A percentile compares a stretch with the other conserved stretches of the same genome.
These are phyloP conservation scores for Acacia crassicarpa DNA, from an alignment of 306 rosid species.

Conservation along the genomic window DNA sequence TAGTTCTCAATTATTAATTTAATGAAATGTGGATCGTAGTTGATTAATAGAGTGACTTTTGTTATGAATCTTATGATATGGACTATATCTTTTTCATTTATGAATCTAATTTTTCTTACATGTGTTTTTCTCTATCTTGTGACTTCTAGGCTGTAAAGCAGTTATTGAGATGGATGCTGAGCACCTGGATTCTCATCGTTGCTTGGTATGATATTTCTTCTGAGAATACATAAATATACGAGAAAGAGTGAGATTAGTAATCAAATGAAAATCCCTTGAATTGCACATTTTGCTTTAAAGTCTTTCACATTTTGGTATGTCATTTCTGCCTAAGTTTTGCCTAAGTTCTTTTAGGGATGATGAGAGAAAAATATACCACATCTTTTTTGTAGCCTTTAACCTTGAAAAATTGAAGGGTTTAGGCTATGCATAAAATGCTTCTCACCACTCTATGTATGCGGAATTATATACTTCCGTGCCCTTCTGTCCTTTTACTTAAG, in stretches of 20 bases:
- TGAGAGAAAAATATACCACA: too few species aligned
- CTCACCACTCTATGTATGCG: too few species aligned
- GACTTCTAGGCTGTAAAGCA: constrained; percentile 82
- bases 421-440: too few species aligned
- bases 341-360: too few species aligned
- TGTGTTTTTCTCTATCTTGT: not conserved
- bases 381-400: too few species aligned
- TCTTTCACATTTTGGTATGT: too few species aligned
- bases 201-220: constrained; percentile 62
- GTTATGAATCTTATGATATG: constrained; percentile 1
- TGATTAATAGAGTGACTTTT: constrained; percentile 19
- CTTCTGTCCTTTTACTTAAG: too few species aligned
- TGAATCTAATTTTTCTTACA: not conserved
- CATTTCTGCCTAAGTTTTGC: too few species aligned
- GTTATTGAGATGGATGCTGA: constrained; percentile 84
- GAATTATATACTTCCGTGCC: too few species aligned
- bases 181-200: constrained; percentile 92
- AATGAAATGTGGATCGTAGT: not conserved
- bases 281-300: too few species aligned
- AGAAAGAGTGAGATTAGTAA: not conserved
- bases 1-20: constrained; percentile 6
- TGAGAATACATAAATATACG: not conserved
- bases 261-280: too few species aligned
- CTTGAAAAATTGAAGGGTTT: too few species aligned
- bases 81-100: not conserved